These are phyloP conservation scores for Trichoderma hamatum DNA, from an alignment of 2,329 filamentous ascomycete genomes.

Conservation along the genomic window DNA sequence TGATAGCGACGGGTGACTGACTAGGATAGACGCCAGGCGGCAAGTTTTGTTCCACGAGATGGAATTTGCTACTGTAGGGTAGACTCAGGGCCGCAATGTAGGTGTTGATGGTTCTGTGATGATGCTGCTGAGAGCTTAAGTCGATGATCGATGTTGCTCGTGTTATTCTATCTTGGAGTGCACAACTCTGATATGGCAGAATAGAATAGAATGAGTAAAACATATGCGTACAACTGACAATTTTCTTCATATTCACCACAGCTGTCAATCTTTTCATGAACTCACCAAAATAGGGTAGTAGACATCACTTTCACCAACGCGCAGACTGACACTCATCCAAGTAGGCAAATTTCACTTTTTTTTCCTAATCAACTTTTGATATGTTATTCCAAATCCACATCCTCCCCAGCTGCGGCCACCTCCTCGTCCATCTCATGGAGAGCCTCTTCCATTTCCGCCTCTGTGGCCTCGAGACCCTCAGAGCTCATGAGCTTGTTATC, in stretches of 20 bases:
- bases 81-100: neutral
- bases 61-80: neutral
- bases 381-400: constrained; percentile 29
- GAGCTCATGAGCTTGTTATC: constrained; percentile 70
- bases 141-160: neutral
- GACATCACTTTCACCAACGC: neutral
- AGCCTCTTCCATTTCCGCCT: constrained; percentile 62
- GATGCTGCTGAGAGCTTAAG: neutral
- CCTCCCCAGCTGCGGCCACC: constrained; percentile 33
- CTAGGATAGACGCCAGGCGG: neutral
- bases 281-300: neutral
- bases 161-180: neutral
- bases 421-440: constrained; percentile 49
- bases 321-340: neutral
- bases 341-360: neutral
- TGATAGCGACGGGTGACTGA: neutral
- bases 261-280: neutral
- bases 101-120: neutral
- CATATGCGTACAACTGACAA: neutral
- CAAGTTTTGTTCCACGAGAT: neutral
- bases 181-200: neutral
- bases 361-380: constrained; percentile 1
- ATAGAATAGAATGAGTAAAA: neutral
- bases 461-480: constrained; percentile 65
- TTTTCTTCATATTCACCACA: neutral